Conservation (phyloP, 1,139 yeast species). For the Pneumocystis jirovecii region DNA sequence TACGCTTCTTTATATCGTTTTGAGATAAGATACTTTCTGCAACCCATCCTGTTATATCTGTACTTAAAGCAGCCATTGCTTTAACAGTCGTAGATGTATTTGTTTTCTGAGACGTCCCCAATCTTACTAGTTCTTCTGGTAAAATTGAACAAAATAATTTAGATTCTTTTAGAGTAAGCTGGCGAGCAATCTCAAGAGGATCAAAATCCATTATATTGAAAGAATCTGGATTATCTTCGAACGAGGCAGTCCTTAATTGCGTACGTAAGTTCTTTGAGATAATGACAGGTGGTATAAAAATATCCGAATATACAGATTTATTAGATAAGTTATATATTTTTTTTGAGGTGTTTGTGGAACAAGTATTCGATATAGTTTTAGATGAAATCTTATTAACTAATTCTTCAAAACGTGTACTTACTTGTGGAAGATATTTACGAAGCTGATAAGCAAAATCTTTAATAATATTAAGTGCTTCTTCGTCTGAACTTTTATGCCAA, state of each 20-base stretch:
- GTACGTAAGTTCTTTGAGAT: constrained; percentile 13
- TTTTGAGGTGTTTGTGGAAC: constrained; percentile 12
- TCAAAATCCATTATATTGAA: constrained; percentile 46
- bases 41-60: constrained; percentile 71
- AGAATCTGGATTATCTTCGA: constrained; percentile 3
- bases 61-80: constrained; percentile 32
- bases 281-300: constrained; percentile 15
- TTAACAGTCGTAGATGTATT: constrained; percentile 15
- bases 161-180: constrained; percentile 68
- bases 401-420: constrained; percentile 27
- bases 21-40: constrained; percentile 58
- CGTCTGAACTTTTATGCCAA: constrained; percentile 51
- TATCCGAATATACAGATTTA: constrained; percentile 6
- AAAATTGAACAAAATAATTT: constrained; percentile 51
- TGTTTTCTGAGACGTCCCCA: constrained; percentile 30
- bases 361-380: constrained; percentile 4
- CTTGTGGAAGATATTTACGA: constrained; percentile 43
- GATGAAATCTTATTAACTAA: constrained; percentile 3
- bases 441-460: constrained; percentile 26
- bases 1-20: constrained; percentile 52
- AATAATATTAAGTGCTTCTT: constrained; percentile 23
- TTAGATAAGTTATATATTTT: constrained; percentile 11
- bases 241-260: constrained; percentile 5
- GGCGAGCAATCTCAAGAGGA: constrained; percentile 66
- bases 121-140: constrained; percentile 58